These are phyloP conservation scores for Candida nanaspora DNA, from an alignment of 805 yeast species.

Conservation along the genomic window DNA sequence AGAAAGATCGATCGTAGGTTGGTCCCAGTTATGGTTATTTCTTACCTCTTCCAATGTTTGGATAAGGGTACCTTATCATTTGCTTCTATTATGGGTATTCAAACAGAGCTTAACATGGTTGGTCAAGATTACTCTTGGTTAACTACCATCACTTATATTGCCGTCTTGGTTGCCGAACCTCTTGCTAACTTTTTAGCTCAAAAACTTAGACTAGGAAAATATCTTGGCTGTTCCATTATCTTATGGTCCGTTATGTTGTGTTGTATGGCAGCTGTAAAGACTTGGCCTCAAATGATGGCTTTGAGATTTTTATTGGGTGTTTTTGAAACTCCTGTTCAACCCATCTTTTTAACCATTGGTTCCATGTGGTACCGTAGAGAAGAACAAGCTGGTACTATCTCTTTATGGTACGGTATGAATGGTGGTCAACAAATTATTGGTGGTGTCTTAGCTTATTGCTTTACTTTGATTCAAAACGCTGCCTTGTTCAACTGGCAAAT, in stretches of 20 bases:
- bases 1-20: constrained; percentile 43
- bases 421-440: constrained; percentile 19
- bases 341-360: constrained; percentile 10
- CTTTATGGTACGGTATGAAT: constrained; percentile 16
- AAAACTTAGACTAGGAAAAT: constrained; percentile 28
- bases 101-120: constrained; percentile 27
- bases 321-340: constrained; percentile 23
- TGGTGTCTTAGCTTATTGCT: constrained; percentile 20
- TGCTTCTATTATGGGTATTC: constrained; percentile 35
- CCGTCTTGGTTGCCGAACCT: constrained; percentile 38
- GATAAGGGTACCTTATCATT: constrained; percentile 33
- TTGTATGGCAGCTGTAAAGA: constrained; percentile 36
- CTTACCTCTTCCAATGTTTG: constrained; percentile 27
- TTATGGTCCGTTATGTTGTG: constrained; percentile 46
- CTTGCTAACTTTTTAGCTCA: constrained; percentile 27
- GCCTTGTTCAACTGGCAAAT: constrained; percentile 19
- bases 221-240: constrained; percentile 28
- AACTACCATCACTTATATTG: constrained; percentile 52
- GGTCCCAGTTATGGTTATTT: constrained; percentile 39
- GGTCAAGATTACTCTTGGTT: constrained; percentile 41
- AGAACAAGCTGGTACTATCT: constrained; percentile 17
- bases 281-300: constrained; percentile 36
- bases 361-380: constrained; percentile 18
- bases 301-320: constrained; percentile 43
- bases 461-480: constrained; percentile 16